phyloP scores from a whole-genome alignment of 2,329 filamentous ascomycete species.

The Diplocarpon rosae region DNA sequence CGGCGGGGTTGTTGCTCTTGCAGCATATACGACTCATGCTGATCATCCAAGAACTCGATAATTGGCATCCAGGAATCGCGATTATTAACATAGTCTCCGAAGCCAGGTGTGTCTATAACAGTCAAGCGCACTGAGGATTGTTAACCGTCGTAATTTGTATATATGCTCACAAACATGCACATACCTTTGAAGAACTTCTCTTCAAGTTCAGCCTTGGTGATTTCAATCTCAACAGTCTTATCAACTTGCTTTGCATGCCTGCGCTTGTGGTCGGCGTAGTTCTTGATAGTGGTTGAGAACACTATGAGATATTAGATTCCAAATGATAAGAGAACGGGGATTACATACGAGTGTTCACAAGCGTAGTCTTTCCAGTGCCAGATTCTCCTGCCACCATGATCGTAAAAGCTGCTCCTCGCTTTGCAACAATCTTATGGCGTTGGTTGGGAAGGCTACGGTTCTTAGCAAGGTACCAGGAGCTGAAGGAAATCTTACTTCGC shows the following conservation, averaged over 20 bases:
- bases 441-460: slow-evolving; percentile 40
- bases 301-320: not conserved
- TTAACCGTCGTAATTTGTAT: slow-evolving; percentile 10
- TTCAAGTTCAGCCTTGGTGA: slow-evolving; percentile 98
- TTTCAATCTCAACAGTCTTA: slow-evolving; percentile 99
- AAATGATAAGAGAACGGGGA: no score
- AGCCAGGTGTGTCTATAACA: slow-evolving; percentile 97
- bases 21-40: slow-evolving; percentile 99
- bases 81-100: slow-evolving; percentile 99
- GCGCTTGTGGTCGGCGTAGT: slow-evolving; percentile 99
- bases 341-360: slow-evolving; percentile 75
- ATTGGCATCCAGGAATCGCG: slow-evolving; percentile 99
- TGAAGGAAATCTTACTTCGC: slow-evolving; percentile 37
- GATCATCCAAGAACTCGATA: slow-evolving; percentile 98
- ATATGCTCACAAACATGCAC: slow-evolving; percentile 4
- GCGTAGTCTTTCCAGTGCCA: slow-evolving; percentile 96
- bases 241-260: slow-evolving; percentile 99
- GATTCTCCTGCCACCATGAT: slow-evolving; percentile 99
- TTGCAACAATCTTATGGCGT: slow-evolving; percentile 64
- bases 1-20: slow-evolving; percentile 99
- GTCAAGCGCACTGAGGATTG: slow-evolving; percentile 72
- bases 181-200: slow-evolving; percentile 99
- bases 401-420: slow-evolving; percentile 93
- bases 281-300: slow-evolving; percentile 99
- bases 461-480: slow-evolving; percentile 27